Conservation (phyloP, 2,329 filamentous ascomycete genomes). For the Calcarisporium arbuscula region DNA sequence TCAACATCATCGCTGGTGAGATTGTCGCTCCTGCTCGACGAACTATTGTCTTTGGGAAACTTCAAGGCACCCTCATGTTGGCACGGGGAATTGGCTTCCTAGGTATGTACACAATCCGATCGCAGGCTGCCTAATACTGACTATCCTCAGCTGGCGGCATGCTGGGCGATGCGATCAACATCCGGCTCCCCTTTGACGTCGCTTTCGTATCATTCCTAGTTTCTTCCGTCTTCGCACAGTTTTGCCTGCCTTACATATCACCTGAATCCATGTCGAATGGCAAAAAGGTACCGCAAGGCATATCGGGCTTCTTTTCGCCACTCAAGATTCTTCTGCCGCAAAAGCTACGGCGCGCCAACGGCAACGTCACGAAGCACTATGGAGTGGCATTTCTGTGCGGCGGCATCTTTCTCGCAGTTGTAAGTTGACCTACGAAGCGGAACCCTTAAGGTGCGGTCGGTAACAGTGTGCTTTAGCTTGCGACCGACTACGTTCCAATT, state of each 20-base stretch:
- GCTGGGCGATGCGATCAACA: conserved; percentile 56
- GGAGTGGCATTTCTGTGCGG: conserved; percentile 58
- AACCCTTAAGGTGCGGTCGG: too few relatives aligned
- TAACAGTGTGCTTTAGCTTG: conserved; percentile 32
- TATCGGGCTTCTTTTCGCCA: conserved; percentile 55
- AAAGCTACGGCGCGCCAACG: conserved; percentile 43
- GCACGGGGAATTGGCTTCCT: conserved; percentile 60
- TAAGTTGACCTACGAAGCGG: too few relatives aligned
- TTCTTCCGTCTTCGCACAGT: conserved; percentile 33
- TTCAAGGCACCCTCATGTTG: conserved; percentile 63
- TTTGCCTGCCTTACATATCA: conserved; percentile 44
- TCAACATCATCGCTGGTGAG: conserved; percentile 64
- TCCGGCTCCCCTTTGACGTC: conserved; percentile 58
- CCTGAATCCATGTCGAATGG: conserved; percentile 29
- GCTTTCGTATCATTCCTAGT: conserved; percentile 52
- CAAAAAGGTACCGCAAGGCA: conserved; percentile 22
- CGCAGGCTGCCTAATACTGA: background rate
- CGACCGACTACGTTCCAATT: conserved; percentile 60
- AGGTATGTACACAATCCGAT: conserved; percentile 24
- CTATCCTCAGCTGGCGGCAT: conserved; percentile 48
- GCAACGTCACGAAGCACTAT: conserved; percentile 47
- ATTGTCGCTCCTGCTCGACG: conserved; percentile 52
- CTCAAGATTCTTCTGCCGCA: conserved; percentile 56
- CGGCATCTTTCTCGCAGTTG: conserved; percentile 61
- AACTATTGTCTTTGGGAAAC: conserved; percentile 57